Conservation (phyloP, 2,329 filamentous ascomycete genomes). For the Stachybotrys chlorohalonatus region DNA sequence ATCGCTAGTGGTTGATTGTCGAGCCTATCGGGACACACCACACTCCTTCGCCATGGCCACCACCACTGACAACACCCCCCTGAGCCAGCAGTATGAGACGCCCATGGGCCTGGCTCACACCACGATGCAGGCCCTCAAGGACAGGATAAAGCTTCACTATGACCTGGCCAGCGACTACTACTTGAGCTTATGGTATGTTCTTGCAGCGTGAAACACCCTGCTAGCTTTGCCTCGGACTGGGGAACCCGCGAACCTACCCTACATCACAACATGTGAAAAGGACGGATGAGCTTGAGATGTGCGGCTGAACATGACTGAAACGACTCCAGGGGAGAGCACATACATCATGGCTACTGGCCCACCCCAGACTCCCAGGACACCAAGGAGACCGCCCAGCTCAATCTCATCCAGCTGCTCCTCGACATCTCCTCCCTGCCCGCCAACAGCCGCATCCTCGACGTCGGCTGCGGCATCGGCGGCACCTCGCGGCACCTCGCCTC, state of each 20-base stretch:
- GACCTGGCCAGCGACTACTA: conserved; percentile 55
- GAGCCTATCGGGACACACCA: not conserved
- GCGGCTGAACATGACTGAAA: not conserved
- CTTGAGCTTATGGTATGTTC: conserved; percentile 45
- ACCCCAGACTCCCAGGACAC: conserved; percentile 30
- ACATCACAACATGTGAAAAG: not conserved
- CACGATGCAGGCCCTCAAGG: conserved; percentile 42
- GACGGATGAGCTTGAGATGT: not conserved
- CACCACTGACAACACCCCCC: conserved; percentile 17
- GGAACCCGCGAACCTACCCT: not conserved
- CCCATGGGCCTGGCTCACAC: conserved; percentile 34
- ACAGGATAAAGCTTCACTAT: conserved; percentile 51
- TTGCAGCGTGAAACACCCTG: not conserved
- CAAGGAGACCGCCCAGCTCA: conserved; percentile 49
- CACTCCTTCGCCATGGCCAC: conserved; percentile 4
- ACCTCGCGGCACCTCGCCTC: conserved; percentile 47
- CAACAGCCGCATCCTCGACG: conserved; percentile 36
- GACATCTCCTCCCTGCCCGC: conserved; percentile 19
- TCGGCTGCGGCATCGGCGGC: conserved; percentile 52
- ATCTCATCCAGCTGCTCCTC: conserved; percentile 46
- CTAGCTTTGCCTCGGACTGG: not conserved
- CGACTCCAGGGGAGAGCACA: conserved; percentile 47
- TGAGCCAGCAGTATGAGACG: conserved; percentile 36
- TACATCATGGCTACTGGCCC: conserved; percentile 54
- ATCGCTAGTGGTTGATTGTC: not conserved